These are phyloP conservation scores for grape (Vitis vinifera) DNA, from an alignment of 164 flowering plant species.

Conservation along the genomic window DNA sequence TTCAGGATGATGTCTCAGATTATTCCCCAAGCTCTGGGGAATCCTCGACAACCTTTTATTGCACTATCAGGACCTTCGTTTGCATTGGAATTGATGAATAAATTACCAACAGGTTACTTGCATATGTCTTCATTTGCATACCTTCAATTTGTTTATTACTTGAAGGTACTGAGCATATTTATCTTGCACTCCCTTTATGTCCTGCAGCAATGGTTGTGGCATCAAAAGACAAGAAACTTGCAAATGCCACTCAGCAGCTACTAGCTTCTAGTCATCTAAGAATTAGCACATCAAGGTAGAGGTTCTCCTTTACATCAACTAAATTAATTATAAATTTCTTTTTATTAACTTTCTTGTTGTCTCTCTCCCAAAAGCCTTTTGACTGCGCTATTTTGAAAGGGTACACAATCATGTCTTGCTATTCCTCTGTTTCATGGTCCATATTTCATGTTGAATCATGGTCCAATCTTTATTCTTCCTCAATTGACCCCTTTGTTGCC, in stretches of 20 bases:
- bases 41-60: constrained; percentile 88
- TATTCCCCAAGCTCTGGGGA: constrained; percentile 71
- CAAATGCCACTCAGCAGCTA: constrained; percentile 86
- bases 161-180: neutral
- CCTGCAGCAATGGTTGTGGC: constrained; percentile 94
- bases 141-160: neutral
- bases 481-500: neutral
- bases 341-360: neutral
- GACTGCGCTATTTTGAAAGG: neutral
- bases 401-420: too few species aligned
- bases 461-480: neutral
- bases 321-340: neutral
- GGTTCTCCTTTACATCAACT: neutral
- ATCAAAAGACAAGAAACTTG: constrained; percentile 83
- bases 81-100: constrained; percentile 84
- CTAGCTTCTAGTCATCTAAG: constrained; percentile 75
- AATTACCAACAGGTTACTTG: constrained; percentile 81
- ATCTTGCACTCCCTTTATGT: constrained; percentile 13
- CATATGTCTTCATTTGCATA: neutral
- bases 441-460: neutral
- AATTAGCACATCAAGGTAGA: constrained; percentile 87
- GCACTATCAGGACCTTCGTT: constrained; percentile 97
- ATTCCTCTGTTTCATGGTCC: neutral
- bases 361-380: too few species aligned
- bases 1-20: constrained; percentile 97